These are phyloP conservation scores for Citrullus colocynthis DNA, from an alignment of 306 rosid genomes.

Conservation along the genomic window DNA sequence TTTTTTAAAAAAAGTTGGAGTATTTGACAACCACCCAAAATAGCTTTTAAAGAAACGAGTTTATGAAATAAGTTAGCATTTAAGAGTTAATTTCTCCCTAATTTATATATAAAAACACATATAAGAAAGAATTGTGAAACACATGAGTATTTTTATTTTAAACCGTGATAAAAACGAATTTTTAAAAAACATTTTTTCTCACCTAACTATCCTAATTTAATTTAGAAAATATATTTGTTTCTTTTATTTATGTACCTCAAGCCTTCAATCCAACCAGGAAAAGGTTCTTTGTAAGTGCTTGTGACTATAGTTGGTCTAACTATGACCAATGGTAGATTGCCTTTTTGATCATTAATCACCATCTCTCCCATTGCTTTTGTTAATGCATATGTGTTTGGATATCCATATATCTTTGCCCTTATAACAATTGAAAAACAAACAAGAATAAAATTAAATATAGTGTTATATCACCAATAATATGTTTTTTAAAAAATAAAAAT, in stretches of 20 bases:
- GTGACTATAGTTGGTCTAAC: constrained; percentile 61
- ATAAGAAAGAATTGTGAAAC: no score
- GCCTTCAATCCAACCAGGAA: constrained; percentile 81
- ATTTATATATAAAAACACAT: no score
- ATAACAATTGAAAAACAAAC: background rate
- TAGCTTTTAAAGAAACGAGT: no score
- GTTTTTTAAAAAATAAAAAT: background rate
- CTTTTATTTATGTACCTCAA: constrained; percentile 24
- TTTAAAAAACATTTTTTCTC: no score
- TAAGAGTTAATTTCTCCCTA: no score
- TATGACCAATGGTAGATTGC: constrained; percentile 21
- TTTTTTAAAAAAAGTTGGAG: no score
- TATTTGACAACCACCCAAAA: no score
- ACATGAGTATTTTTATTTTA: no score
- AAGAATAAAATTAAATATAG: background rate
- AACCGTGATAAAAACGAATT: rapidly evolving
- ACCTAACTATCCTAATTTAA: background rate
- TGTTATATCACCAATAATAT: background rate
- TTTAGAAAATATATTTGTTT: background rate
- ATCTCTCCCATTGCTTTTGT: constrained; percentile 84
- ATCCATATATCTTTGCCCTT: constrained; percentile 57
- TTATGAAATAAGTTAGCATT: no score
- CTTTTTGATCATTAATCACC: constrained; percentile 34
- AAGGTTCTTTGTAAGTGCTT: constrained; percentile 67
- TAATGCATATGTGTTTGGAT: constrained; percentile 75